Percentiles rank a stretch among this genome's conserved stretches.
Conservation (phyloP, 1,139 yeast genomes). For the Geotrichum reessii region DNA sequence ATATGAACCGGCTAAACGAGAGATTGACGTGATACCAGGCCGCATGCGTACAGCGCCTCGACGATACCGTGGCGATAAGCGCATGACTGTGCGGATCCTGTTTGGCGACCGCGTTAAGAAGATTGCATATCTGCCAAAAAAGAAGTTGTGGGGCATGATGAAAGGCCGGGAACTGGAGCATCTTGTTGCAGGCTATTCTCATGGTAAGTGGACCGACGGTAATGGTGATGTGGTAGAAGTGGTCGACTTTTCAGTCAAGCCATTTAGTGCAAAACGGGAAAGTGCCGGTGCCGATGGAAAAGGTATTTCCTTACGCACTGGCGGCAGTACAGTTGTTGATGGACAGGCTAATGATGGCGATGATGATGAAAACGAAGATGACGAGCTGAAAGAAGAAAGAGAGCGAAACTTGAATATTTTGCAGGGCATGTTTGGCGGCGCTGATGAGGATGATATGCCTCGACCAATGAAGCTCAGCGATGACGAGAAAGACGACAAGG, state of each 20-base stretch:
- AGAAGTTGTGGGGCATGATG: slow-evolving; percentile 86
- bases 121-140: slow-evolving; percentile 55
- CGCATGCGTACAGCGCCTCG: slow-evolving; percentile 55
- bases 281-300: background rate
- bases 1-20: slow-evolving; percentile 39
- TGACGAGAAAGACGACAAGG: slow-evolving; percentile 26
- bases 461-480: slow-evolving; percentile 27
- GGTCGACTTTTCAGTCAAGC: slow-evolving; percentile 20
- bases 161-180: slow-evolving; percentile 57
- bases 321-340: slow-evolving; percentile 1
- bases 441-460: slow-evolving; percentile 24
- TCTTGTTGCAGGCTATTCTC: slow-evolving; percentile 54
- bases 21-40: slow-evolving; percentile 55
- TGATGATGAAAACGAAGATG: slow-evolving; percentile 23
- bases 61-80: slow-evolving; percentile 37
- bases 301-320: background rate
- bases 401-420: slow-evolving; percentile 26
- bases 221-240: slow-evolving; percentile 70
- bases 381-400: slow-evolving; percentile 22
- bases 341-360: background rate
- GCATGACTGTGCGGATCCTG: slow-evolving; percentile 57
- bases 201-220: slow-evolving; percentile 80
- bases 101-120: slow-evolving; percentile 57
- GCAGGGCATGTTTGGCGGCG: slow-evolving; percentile 27
- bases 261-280: slow-evolving; percentile 1